A percentile compares a stretch with the other conserved stretches of the same genome.
These are phyloP conservation scores for Diaporthe sp. DNA, from an alignment of 2,329 filamentous ascomycete species.

Conservation along the genomic window DNA sequence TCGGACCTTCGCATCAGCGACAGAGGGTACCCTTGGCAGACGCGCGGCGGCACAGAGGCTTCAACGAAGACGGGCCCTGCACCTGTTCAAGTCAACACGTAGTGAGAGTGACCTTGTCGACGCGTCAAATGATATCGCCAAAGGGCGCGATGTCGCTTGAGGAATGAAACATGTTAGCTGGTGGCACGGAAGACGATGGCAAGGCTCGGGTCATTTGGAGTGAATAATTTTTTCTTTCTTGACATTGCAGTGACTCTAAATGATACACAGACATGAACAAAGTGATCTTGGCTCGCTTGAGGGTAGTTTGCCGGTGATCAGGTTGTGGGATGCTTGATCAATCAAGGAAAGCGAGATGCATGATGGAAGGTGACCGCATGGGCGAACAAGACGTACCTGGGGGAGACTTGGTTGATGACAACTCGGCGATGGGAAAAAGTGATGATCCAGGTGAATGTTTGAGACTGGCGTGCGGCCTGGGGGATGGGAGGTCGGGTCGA, in stretches of 20 bases:
- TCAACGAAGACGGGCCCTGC: background rate
- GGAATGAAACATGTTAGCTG: slow-evolving; percentile 31
- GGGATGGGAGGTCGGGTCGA: slow-evolving; percentile 29
- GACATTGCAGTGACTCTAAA: slow-evolving; percentile 28
- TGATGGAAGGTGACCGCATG: slow-evolving; percentile 17
- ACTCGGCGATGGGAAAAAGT: slow-evolving; percentile 38
- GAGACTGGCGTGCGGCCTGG: slow-evolving; percentile 27
- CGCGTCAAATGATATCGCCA: slow-evolving; percentile 24
- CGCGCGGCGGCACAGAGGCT: background rate
- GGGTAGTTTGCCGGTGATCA: slow-evolving; percentile 8
- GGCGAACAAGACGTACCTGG: slow-evolving; percentile 38
- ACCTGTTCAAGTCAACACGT: slow-evolving; percentile 1
- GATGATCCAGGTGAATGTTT: slow-evolving; percentile 40
- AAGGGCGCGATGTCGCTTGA: slow-evolving; percentile 25
- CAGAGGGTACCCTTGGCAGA: background rate
- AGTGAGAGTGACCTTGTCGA: slow-evolving; percentile 14
- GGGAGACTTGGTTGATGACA: slow-evolving; percentile 36
- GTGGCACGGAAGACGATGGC: background rate
- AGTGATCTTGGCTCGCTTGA: slow-evolving; percentile 27
- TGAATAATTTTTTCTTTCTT: slow-evolving; percentile 18
- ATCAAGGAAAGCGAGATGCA: slow-evolving; percentile 3
- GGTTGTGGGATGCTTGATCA: slow-evolving; percentile 16
- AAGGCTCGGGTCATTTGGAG: background rate
- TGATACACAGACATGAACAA: slow-evolving; percentile 29
- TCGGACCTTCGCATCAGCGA: slow-evolving; percentile 1